Conservation (phyloP, 495 filamentous ascomycete species). For the Elaphomyces granulatus region DNA sequence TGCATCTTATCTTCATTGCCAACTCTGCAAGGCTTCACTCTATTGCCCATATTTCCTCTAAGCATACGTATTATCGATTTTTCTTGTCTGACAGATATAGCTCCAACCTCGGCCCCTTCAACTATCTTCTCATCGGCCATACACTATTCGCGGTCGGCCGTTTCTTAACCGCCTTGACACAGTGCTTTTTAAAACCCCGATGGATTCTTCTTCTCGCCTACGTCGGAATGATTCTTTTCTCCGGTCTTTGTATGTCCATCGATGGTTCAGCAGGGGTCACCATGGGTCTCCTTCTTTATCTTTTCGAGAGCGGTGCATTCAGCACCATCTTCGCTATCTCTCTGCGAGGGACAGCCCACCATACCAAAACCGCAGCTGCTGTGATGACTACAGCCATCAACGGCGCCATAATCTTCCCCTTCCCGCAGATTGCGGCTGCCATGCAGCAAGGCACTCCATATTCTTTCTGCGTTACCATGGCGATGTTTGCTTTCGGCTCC, state of each 20-base stretch:
- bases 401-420: constrained; percentile 43
- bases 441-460: constrained; percentile 27
- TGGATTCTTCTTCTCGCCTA: constrained; percentile 45
- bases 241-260: constrained; percentile 40
- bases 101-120: constrained; percentile 20
- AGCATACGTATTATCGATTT: too few species aligned
- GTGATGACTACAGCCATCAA: constrained; percentile 40
- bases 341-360: constrained; percentile 43
- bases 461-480: constrained; percentile 43
- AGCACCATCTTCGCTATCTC: constrained; percentile 47
- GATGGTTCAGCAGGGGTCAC: constrained; percentile 30
- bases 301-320: constrained; percentile 49
- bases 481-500: constrained; percentile 39
- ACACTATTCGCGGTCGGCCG: constrained; percentile 47
- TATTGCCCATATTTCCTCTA: too few species aligned
- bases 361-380: constrained; percentile 44
- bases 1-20: too few species aligned
- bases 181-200: constrained; percentile 45
- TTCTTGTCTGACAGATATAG: constrained; percentile 3
- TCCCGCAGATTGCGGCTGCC: constrained; percentile 35
- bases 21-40: too few species aligned
- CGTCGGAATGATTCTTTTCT: constrained; percentile 39
- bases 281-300: constrained; percentile 40
- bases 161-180: constrained; percentile 42
- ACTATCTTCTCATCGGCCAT: constrained; percentile 41